Base-by-base conservation (phyloP, 371 early-diverging fungal species). In the Furculomyces boomerangus region DNA sequence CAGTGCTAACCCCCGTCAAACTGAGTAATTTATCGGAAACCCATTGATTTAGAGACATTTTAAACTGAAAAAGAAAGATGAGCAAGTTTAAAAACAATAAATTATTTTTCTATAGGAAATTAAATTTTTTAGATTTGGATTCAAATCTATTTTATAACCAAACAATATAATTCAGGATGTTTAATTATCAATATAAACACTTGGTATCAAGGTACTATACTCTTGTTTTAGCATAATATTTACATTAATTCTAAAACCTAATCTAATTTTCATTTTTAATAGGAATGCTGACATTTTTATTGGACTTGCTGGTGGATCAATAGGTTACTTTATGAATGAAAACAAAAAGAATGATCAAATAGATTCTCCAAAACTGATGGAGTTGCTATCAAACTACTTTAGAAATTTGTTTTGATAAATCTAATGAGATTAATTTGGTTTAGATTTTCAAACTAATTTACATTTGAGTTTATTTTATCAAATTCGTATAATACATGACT, bases 1-100 rank as follows among this genome's bases (percentile, higher is more conserved):
- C 53, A 59, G 55, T 58, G 49, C 64, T 60, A 14, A 57, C 54
- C 41, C 61, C 68, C 22, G 64, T 50, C 62, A 81, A 70, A 69
- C 80, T 80, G 53, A 85, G 78, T 60, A 86, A 67, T 44, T 79
- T 70, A 68, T 91, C 91, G 27, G 86, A 83, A 14, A 88, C 82
- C 88, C 85, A 87, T 53, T 70, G 66, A 24, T 65, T 63, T 39
- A 78, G 64, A 37, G 70, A 68, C 63, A 71, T 71, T 24, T 3
- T 30, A 7, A 39, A 39, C 39, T 39, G 46, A 14, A 22, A 10
- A 10, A 45, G 7, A 24, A 14, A 45, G n/a, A 45, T 14, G 26
- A 45, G 7, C 46, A 10, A 45, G 7, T 35, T 35, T 35, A 18
- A 35, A 10, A 35, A 18, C 7, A 35, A 10, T 35, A 35, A 35